Evolutionary conservation across 2,329 filamentous ascomycete species (phyloP).

Genomic region (Colletotrichum filicis): DNA sequence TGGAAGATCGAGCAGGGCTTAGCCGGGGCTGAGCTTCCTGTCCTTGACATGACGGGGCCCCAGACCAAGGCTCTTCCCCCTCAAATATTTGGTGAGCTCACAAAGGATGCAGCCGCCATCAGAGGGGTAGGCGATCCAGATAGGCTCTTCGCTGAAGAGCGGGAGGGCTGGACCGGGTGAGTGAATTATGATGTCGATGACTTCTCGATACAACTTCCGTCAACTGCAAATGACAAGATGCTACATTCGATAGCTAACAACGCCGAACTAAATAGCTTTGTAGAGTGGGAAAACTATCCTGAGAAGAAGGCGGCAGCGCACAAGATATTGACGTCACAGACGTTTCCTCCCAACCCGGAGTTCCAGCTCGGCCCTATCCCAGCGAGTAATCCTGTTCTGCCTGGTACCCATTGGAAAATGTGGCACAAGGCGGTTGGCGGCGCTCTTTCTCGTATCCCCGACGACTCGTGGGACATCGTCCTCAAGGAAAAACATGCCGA

Average conservation of each 20-base stretch:
- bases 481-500: slow-evolving; percentile 67
- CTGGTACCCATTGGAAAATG: slow-evolving; percentile 66
- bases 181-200: no score
- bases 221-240: no score
- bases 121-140: no score
- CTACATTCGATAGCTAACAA: no score
- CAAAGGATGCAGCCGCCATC: no score
- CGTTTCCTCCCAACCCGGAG: slow-evolving; percentile 56
- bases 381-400: slow-evolving; percentile 66
- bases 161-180: no score
- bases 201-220: no score
- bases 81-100: fast-evolving
- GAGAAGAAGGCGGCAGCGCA: slow-evolving; percentile 71
- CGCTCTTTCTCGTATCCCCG: slow-evolving; percentile 57
- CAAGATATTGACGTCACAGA: slow-evolving; percentile 53
- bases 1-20: no score
- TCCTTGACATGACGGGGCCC: no score
- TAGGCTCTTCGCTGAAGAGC: no score
- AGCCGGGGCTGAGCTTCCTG: no score
- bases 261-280: slow-evolving; percentile 53
- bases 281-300: slow-evolving; percentile 79
- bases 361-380: slow-evolving; percentile 67
- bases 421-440: slow-evolving; percentile 63
- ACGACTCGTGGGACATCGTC: slow-evolving; percentile 68
- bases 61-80: no score